These are phyloP conservation scores for Pythium scleroteichum DNA, from an alignment of 352 stramenopile genomes.

Conservation along the genomic window DNA sequence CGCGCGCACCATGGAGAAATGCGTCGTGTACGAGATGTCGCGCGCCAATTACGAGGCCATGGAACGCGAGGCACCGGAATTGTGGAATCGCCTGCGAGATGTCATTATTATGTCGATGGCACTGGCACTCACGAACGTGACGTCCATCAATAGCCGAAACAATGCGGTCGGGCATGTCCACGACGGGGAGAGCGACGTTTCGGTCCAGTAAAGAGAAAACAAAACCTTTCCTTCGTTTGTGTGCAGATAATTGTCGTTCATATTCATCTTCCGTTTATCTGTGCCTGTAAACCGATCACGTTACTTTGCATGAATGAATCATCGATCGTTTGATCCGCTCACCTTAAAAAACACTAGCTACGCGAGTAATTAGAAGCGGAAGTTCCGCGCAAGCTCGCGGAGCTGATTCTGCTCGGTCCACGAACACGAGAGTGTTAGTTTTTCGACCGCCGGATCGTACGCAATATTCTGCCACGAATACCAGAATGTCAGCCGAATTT, in stretches of 20 bases:
- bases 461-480: conserved; percentile 41
- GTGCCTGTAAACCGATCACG: not conserved
- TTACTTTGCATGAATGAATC: not conserved
- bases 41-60: conserved; percentile 67
- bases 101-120: conserved; percentile 86
- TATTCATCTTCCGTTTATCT: not conserved
- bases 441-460: conserved; percentile 68
- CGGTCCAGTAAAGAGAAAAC: conserved; percentile 18
- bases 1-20: conserved; percentile 45
- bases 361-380: conserved; percentile 47
- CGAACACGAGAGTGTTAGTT: conserved; percentile 46
- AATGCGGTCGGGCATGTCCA: conserved; percentile 19
- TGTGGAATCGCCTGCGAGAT: conserved; percentile 78
- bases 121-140: conserved; percentile 73
- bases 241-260: conserved; percentile 4
- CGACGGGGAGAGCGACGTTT: conserved; percentile 1
- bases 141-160: conserved; percentile 69
- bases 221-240: not conserved
- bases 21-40: conserved; percentile 73
- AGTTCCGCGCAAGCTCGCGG: conserved; percentile 66
- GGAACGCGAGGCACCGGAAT: conserved; percentile 46
- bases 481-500: conserved; percentile 1
- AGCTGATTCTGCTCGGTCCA: conserved; percentile 68
- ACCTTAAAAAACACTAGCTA: too few relatives aligned
- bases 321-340: too few relatives aligned